Percentiles rank a stretch among this genome's conserved stretches.
Conservation (phyloP, 345 rosid species). For the Eucalyptus regnans region DNA sequence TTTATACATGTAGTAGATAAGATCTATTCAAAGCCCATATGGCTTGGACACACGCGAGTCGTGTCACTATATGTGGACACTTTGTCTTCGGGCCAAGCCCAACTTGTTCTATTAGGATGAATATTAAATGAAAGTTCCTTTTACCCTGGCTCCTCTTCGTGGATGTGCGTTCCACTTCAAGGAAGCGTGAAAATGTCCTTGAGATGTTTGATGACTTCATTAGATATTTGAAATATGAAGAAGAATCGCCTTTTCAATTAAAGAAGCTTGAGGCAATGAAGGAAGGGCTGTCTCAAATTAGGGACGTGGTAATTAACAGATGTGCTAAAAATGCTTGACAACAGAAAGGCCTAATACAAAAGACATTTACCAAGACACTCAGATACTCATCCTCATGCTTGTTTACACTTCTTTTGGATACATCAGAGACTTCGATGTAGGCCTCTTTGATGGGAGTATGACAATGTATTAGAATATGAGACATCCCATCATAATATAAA, state of each 20-base stretch:
- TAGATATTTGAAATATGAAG: constrained; percentile 21
- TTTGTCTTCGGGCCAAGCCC: too few relatives aligned
- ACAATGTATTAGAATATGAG: too few relatives aligned
- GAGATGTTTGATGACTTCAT: constrained; percentile 66
- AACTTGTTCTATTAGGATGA: too few relatives aligned
- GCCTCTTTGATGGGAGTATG: not conserved
- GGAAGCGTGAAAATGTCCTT: not conserved
- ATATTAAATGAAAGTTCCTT: too few relatives aligned
- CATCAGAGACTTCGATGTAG: constrained; percentile 53
- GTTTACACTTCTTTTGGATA: constrained; percentile 50
- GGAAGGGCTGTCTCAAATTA: constrained; percentile 62
- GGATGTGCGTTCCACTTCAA: too few relatives aligned
- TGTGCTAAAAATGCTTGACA: constrained; percentile 40
- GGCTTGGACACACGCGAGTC: not conserved
- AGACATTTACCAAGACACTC: constrained; percentile 47
- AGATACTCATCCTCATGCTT: constrained; percentile 56
- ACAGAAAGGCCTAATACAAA: constrained; percentile 45
- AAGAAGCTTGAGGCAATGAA: constrained; percentile 60
- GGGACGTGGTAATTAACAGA: constrained; percentile 44
- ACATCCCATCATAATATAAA: too few relatives aligned
- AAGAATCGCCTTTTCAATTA: constrained; percentile 22
- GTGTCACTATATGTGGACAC: not conserved
- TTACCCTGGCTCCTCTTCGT: too few relatives aligned
- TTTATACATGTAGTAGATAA: not conserved
- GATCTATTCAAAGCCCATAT: not conserved